These are phyloP conservation scores for Gracilaria domingensis DNA, from an alignment of 23 red algal genomes.

Conservation along the genomic window DNA sequence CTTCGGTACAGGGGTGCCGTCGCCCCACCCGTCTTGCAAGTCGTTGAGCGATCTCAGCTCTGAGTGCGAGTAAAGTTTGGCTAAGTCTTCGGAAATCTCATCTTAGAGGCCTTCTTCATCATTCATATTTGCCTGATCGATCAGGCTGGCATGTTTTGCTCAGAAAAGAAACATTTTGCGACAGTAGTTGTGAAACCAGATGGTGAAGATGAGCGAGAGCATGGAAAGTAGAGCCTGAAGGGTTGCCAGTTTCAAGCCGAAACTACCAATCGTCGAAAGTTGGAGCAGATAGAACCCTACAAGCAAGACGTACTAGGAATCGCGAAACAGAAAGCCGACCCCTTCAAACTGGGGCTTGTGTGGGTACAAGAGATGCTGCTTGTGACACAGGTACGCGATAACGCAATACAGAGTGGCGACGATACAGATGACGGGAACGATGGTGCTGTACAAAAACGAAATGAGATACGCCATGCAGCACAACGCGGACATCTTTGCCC, in stretches of 20 bases:
- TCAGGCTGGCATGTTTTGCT: conserved; percentile 40
- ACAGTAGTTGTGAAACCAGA: conserved; percentile 54
- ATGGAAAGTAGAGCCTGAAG: conserved; percentile 58
- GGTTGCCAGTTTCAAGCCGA: conserved; percentile 48
- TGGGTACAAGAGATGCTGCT: conserved; percentile 66
- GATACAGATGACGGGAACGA: conserved; percentile 61
- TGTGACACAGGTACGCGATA: conserved; percentile 57
- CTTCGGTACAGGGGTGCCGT: too few relatives aligned
- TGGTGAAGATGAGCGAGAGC: conserved; percentile 37
- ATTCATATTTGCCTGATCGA: conserved; percentile 36
- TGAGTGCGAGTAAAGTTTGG: conserved; percentile 54
- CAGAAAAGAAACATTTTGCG: conserved; percentile 52
- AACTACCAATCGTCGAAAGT: conserved; percentile 69
- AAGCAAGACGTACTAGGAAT: conserved; percentile 32
- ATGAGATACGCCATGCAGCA: conserved; percentile 58
- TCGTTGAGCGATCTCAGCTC: conserved; percentile 26
- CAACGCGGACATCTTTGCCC: conserved; percentile 74
- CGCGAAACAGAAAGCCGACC: conserved; percentile 58
- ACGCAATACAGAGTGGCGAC: conserved; percentile 59
- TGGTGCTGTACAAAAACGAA: conserved; percentile 71
- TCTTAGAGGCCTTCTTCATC: conserved; percentile 51
- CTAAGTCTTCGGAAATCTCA: conserved; percentile 60
- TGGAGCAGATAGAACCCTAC: conserved; percentile 64
- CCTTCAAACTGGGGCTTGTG: conserved; percentile 64
- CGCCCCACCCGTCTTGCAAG: conserved; percentile 11